Conservation (phyloP, 2,329 filamentous ascomycete species). For the Davidsoniella eucalypti region DNA sequence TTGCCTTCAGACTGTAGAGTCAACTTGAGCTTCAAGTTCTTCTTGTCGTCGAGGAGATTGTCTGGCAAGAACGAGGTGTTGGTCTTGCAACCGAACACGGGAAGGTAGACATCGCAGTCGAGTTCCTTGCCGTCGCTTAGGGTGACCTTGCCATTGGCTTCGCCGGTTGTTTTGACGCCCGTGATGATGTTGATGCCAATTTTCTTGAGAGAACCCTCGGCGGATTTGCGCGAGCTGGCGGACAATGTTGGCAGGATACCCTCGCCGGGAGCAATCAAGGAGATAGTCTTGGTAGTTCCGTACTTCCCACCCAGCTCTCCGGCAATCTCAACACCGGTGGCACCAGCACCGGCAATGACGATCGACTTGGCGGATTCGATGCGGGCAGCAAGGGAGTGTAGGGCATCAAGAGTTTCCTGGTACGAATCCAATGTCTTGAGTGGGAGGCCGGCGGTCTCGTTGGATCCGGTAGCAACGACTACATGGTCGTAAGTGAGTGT, state of each 20-base stretch:
- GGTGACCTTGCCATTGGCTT: slow-evolving; percentile 21
- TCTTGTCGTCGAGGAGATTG: slow-evolving; percentile 20
- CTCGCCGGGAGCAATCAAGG: slow-evolving; percentile 12
- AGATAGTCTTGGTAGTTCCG: slow-evolving; percentile 18
- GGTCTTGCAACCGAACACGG: slow-evolving; percentile 27
- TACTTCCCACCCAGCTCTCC: slow-evolving; percentile 23
- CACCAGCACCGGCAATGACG: slow-evolving; percentile 23
- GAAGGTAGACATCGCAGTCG: slow-evolving; percentile 18
- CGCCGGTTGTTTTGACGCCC: slow-evolving; percentile 23
- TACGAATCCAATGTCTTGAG: slow-evolving; percentile 32
- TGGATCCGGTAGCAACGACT: slow-evolving; percentile 29
- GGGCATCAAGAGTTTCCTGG: slow-evolving; percentile 24
- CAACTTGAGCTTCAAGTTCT: slow-evolving; percentile 23
- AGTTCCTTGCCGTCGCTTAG: slow-evolving; percentile 16
- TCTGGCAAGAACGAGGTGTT: slow-evolving; percentile 30
- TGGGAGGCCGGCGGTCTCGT: slow-evolving; percentile 20
- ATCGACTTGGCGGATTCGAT: slow-evolving; percentile 24
- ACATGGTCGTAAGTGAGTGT: slow-evolving; percentile 32
- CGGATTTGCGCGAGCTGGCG: slow-evolving; percentile 23
- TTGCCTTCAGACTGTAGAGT: slow-evolving; percentile 20
- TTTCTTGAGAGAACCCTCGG: slow-evolving; percentile 24
- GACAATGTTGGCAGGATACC: slow-evolving; percentile 13
- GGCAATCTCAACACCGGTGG: slow-evolving; percentile 24
- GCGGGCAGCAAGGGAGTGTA: slow-evolving; percentile 22
- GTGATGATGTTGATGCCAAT: slow-evolving; percentile 27